phyloP scores from a whole-genome alignment of 1,284 basidiomycete genomes.

The Trametes sp. region DNA sequence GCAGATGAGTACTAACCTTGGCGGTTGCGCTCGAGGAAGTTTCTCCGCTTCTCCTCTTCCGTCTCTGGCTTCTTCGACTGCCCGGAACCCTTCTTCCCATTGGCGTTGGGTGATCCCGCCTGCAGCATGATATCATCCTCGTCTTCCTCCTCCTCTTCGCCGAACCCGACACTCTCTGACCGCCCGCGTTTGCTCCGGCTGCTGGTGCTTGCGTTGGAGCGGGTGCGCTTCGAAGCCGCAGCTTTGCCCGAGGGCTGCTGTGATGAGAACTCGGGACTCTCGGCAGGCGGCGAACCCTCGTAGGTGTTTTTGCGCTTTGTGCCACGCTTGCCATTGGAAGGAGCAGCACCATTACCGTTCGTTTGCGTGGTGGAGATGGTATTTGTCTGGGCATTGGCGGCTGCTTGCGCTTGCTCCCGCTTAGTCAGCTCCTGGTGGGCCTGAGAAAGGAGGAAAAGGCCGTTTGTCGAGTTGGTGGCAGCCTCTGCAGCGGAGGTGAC shows the following conservation, averaged over 20 bases:
- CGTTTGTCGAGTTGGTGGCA: constrained; percentile 79
- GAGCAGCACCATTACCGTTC: constrained; percentile 31
- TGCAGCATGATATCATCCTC: constrained; percentile 52
- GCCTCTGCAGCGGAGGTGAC: constrained; percentile 56
- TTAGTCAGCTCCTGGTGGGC: constrained; percentile 97
- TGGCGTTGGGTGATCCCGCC: constrained; percentile 36
- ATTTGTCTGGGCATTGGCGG: constrained; percentile 41
- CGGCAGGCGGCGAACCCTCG: constrained; percentile 35
- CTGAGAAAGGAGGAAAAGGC: constrained; percentile 91
- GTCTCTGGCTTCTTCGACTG: constrained; percentile 83
- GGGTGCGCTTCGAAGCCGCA: constrained; percentile 53
- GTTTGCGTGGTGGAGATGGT: constrained; percentile 19
- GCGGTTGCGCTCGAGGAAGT: constrained; percentile 93
- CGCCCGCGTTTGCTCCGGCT: constrained; percentile 33
- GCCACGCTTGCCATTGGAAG: constrained; percentile 55
- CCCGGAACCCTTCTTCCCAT: constrained; percentile 39
- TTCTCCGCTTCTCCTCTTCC: constrained; percentile 94
- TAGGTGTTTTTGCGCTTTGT: constrained; percentile 75
- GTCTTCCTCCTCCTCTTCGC: constrained; percentile 60
- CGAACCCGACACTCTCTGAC: constrained; percentile 43
- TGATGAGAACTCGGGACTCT: constrained; percentile 45
- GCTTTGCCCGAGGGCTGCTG: constrained; percentile 29
- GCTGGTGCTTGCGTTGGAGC: constrained; percentile 41
- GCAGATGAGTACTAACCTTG: constrained; percentile 69
- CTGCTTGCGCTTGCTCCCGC: constrained; percentile 71